Base-by-base conservation (phyloP, 257 asterid species). In the Nicotiana obtusifolia region DNA sequence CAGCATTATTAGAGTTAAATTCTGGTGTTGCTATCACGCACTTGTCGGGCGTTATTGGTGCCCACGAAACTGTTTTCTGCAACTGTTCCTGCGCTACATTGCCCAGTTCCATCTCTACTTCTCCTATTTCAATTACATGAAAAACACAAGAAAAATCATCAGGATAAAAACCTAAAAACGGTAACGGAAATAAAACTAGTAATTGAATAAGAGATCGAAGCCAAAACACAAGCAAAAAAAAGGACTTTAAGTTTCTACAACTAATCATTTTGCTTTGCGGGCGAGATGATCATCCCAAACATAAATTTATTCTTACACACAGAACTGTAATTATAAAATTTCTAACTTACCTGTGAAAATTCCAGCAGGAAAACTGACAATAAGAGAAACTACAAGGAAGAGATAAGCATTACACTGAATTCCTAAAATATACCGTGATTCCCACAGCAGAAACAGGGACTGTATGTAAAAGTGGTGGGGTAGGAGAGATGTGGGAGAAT, bases 1-100 rank as follows among this genome's bases (percentile, higher is more conserved):
- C 77, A 20, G 37, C 83, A 54, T 17, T 57, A 20, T 4, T 17
- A 52, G 64, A 66, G n/a, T 16, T 57, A 44, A 52, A 65, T 19
- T 10, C 64, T 31, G 52, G 31, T 13, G 54, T 67, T 16, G 57
- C 73, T 22, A 67, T 19, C 66, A 16, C 59, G 59, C 77, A 61
- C 35, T 84, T 84, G 31, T 33, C 19, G 4, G 86, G 89, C 0
- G 86, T 87, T 3, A 17, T 16, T 31, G 86, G 86, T 76, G n/a
- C 71, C 81, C 81, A 87, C 10, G 37, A 78, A 71, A 19, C 47
- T 44, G 35, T 24, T 49, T 41, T 77, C 65, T 69, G 69, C 71
- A 71, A 30, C 33, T 82, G 80, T 30, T 14, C 79, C 17, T 56
- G 30, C 64, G 68, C 68, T n/a, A 17, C 64, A 59, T 84, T 78